These are phyloP conservation scores for Xylariaceae sp. DNA, from an alignment of 2,329 filamentous ascomycete genomes.

Conservation along the genomic window DNA sequence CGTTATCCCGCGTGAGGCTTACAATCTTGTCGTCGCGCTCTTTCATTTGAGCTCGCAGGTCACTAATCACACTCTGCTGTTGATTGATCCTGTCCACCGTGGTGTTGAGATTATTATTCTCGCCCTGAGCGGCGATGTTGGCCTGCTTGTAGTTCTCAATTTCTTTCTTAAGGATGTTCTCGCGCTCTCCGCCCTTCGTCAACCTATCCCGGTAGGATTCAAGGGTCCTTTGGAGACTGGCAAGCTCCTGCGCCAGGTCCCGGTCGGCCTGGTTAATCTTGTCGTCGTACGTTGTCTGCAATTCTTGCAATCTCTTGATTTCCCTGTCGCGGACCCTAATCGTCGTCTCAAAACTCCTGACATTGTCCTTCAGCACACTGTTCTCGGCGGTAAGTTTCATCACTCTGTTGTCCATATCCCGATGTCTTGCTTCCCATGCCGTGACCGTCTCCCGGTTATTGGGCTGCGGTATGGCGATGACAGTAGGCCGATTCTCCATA, in stretches of 20 bases:
- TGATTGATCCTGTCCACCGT: conserved; percentile 6
- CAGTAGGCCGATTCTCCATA: conserved; percentile 42
- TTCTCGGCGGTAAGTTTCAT: conserved; percentile 12
- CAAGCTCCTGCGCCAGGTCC: conserved; percentile 1
- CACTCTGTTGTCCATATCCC: conserved; percentile 14
- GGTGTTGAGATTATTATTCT: background rate
- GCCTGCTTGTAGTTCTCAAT: conserved; percentile 18
- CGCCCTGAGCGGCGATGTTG: conserved; percentile 7
- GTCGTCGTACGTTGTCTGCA: conserved; percentile 19
- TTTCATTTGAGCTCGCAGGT: conserved; percentile 3
- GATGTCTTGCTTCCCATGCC: conserved; percentile 24
- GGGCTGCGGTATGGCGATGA: conserved; percentile 28
- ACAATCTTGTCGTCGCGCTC: conserved; percentile 7
- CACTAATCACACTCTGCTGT: background rate
- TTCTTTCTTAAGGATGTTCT: conserved; percentile 6
- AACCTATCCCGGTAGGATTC: background rate
- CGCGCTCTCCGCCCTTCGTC: conserved; percentile 4
- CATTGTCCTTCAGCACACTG: conserved; percentile 6
- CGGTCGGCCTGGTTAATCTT: conserved; percentile 1
- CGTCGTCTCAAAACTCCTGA: conserved; percentile 11
- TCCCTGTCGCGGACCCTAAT: conserved; percentile 15
- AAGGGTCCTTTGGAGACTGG: conserved; percentile 7
- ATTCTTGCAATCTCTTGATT: conserved; percentile 15
- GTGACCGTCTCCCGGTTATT: conserved; percentile 14
- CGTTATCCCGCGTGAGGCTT: conserved; percentile 8